Conservation (phyloP, 192 early-diverging fungal species). For the Backusella liffmaniae region DNA sequence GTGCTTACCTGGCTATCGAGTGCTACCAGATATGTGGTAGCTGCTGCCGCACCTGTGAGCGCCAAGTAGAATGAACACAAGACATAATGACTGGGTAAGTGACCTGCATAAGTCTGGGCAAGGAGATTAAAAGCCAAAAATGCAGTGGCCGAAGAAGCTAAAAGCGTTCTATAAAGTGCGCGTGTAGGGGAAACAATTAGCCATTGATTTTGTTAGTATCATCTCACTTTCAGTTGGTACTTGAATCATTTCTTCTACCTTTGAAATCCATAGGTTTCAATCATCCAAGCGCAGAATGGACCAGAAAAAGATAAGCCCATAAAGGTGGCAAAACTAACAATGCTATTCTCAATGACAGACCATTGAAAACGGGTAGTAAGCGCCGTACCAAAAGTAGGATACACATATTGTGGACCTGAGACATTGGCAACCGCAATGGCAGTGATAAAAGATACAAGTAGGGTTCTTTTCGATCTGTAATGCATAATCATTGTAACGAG, state of each 20-base stretch:
- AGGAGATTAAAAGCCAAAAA: conserved; percentile 26
- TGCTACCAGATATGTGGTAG: conserved; percentile 30
- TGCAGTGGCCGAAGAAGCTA: conserved; percentile 16
- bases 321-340: conserved; percentile 35
- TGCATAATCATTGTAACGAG: neutral
- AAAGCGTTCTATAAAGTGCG: conserved; percentile 7
- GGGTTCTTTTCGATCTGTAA: neutral
- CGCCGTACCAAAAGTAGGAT: conserved; percentile 28
- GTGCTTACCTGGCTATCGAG: conserved; percentile 31
- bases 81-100: conserved; percentile 14
- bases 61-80: conserved; percentile 32
- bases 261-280: conserved; percentile 18
- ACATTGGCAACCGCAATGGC: conserved; percentile 32
- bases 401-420: conserved; percentile 34
- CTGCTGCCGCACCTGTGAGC: conserved; percentile 18
- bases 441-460: conserved; percentile 28
- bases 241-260: conserved; percentile 9
- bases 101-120: conserved; percentile 26
- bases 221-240: neutral
- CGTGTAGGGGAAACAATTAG: neutral
- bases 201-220: neutral
- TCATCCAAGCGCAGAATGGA: conserved; percentile 26
- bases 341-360: conserved; percentile 32
- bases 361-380: conserved; percentile 27
- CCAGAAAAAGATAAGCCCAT: conserved; percentile 35